Base-by-base conservation (phyloP, 176 grass and related monocot genomes). In the Raddia distichophylla region DNA sequence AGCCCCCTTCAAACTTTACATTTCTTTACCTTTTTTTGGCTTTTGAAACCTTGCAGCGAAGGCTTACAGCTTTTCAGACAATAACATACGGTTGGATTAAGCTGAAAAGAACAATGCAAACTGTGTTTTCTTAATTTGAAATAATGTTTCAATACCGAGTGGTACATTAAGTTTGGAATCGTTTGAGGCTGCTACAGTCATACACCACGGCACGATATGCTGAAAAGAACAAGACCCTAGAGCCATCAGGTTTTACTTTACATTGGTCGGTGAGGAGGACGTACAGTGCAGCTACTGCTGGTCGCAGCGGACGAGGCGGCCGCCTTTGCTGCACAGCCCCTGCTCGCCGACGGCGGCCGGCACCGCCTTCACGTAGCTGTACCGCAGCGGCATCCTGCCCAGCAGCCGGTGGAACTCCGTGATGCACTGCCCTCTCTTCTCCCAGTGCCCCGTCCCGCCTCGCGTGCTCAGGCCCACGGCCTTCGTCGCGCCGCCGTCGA, bases 371-470 rank as follows among this genome's bases (percentile, higher is more conserved):
- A 90, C 93, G 51, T 93, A 90, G 86, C 87, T 93, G 71, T 95
- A 98, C 78, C 86, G 72, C 35, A 95, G 91, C 15, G 93, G 92
- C 96, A 98, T 98, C 62, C 82, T 82, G 0, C 93, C 89, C 7
- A 98, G 81, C 84, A 98, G 27, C 56, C 89, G 86, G 86, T 98
- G 95, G 61, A 98, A 98, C 86, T 91, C 82, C 2, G 86, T 91
- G 75, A 98, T 95, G 89, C 95, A 98, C 6, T 87, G 76, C 17
- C 96, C 96, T 63, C 90, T 73, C 86, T 86, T 95, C 86, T 81
- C 91, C 96, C 87, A 93, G 72, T 98, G 96, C 12, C 51, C 68
- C 19, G 14, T 53, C 44, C 87, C 88, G 2, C 88, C 79, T 7
- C 57, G 82, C 16, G 85, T 87, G 85, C 96, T 94, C 67, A 98